phyloP scores from a whole-genome alignment of 1,284 basidiomycete species.

The Trichosporon sp. region DNA sequence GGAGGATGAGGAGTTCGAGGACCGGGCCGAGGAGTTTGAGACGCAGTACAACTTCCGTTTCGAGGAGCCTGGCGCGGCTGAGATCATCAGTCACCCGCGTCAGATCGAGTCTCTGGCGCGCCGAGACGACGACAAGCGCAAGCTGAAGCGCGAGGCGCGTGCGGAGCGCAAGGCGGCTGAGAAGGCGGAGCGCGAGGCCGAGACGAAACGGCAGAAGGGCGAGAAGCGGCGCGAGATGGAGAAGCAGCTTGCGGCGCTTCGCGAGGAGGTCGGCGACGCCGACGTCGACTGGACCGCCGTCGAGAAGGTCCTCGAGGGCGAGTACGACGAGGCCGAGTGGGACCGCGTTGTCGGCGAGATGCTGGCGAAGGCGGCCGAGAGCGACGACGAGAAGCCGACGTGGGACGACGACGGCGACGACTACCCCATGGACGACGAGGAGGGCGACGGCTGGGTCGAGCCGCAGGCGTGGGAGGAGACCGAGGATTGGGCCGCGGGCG shows the following conservation, averaged over 20 bases:
- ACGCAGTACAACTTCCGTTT: constrained; percentile 90
- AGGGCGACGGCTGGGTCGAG: constrained; percentile 15
- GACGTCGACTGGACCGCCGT: constrained; percentile 55
- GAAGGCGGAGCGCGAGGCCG: constrained; percentile 67
- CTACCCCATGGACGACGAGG: constrained; percentile 49
- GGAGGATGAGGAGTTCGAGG: constrained; percentile 61
- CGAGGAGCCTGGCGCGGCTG: constrained; percentile 72
- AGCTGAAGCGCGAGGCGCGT: constrained; percentile 69
- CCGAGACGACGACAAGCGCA: constrained; percentile 70
- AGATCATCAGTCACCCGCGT: constrained; percentile 75
- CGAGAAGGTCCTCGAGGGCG: constrained; percentile 46
- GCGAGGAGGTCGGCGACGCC: constrained; percentile 54
- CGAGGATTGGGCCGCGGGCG: constrained; percentile 9
- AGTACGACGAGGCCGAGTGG: constrained; percentile 47
- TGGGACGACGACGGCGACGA: constrained; percentile 73
- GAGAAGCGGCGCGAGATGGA: constrained; percentile 80
- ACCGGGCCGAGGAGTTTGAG: constrained; percentile 67
- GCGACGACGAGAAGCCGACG: constrained; percentile 65
- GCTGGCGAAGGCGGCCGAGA: constrained; percentile 32
- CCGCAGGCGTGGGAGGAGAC: constrained; percentile 16
- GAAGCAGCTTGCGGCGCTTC: constrained; percentile 65
- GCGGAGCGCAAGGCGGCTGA: constrained; percentile 76
- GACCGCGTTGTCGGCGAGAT: constrained; percentile 44
- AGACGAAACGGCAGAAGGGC: constrained; percentile 70
- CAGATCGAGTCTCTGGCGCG: constrained; percentile 65